Percentiles rank a stretch among this genome's conserved stretches.
Evolutionary conservation across 2,329 filamentous ascomycete species (phyloP).

Genomic region (Pseudogymnoascus verrucosus): DNA sequence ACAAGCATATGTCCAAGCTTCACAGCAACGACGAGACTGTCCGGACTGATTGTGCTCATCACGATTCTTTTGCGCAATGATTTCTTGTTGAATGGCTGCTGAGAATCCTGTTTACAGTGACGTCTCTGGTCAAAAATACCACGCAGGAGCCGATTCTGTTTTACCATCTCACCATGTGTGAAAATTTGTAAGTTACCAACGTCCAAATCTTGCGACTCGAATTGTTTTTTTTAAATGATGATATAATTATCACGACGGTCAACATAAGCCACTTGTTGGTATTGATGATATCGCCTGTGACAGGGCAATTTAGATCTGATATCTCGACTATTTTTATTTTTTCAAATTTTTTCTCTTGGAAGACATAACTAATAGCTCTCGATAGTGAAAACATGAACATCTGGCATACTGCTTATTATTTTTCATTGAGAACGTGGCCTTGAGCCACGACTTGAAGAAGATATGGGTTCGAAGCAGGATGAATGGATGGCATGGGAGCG

Average conservation of each 20-base stretch:
- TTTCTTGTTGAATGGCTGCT: conserved; percentile 1
- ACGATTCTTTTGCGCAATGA: not conserved
- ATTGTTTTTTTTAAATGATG: conserved; percentile 51
- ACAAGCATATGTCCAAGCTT: conserved; percentile 98
- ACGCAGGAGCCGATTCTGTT: conserved; percentile 17
- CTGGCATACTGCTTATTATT: conserved; percentile 3
- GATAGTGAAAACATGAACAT: conserved; percentile 1
- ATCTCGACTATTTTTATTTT: conserved; percentile 13
- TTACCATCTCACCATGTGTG: conserved; percentile 13
- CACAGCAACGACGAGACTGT: conserved; percentile 46
- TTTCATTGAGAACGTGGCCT: conserved; percentile 8
- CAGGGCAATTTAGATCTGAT: conserved; percentile 46
- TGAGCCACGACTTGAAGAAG: conserved; percentile 1
- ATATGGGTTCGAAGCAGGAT: not conserved
- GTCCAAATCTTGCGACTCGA: conserved; percentile 13
- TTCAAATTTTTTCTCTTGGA: conserved; percentile 10
- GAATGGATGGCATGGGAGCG: not conserved
- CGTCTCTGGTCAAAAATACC: conserved; percentile 5
- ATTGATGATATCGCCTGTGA: conserved; percentile 78
- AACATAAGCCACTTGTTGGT: conserved; percentile 62
- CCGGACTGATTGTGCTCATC: conserved; percentile 37
- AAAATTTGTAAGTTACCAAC: conserved; percentile 6
- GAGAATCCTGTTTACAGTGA: conserved; percentile 16
- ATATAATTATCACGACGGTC: conserved; percentile 80
- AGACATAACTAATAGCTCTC: not conserved